Percentiles rank a stretch among this genome's conserved stretches.
Evolutionary conservation across 305 asterid genomes (phyloP).

Genomic region (Stenogyne calaminthoides): DNA sequence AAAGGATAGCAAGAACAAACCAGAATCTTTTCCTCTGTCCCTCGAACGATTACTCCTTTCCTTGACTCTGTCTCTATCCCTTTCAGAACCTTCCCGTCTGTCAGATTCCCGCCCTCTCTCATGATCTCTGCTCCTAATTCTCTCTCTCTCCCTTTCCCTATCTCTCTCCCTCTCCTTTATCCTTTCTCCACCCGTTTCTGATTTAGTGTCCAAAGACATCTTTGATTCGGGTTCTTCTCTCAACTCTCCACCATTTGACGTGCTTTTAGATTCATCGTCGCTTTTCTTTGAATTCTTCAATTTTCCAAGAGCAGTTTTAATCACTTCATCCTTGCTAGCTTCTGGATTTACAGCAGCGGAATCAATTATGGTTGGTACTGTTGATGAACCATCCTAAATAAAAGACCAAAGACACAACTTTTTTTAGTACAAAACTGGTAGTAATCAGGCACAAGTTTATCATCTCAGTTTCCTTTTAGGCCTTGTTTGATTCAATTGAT

Average conservation of each 20-base stretch:
- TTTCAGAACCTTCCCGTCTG: constrained; percentile 62
- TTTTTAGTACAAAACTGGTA: neutral
- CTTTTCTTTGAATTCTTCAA: constrained; percentile 63
- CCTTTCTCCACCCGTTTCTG: constrained; percentile 64
- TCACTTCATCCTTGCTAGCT: constrained; percentile 51
- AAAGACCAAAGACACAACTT: neutral
- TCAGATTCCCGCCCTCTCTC: constrained; percentile 74
- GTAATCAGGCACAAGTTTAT: constrained; percentile 3
- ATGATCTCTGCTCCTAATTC: constrained; percentile 40
- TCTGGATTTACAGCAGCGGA: constrained; percentile 42
- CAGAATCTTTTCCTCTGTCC: constrained; percentile 69
- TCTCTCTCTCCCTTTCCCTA: constrained; percentile 50
- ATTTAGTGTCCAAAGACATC: constrained; percentile 46
- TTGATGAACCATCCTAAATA: constrained; percentile 53
- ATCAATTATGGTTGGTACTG: constrained; percentile 43
- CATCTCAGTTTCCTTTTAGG: neutral
- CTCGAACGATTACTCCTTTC: constrained; percentile 72
- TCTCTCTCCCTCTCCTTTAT: constrained; percentile 63
- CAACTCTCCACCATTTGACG: constrained; percentile 44
- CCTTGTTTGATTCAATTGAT: too few relatives aligned
- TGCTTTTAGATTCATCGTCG: constrained; percentile 51
- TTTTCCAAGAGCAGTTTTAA: constrained; percentile 57
- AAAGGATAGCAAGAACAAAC: constrained; percentile 32
- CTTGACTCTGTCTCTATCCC: constrained; percentile 59
- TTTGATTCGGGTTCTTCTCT: constrained; percentile 60